A percentile compares a stretch with the other conserved stretches of the same genome.
phyloP scores from a whole-genome alignment of 1,284 basidiomycete genomes.

The Volvariella volvacea region DNA sequence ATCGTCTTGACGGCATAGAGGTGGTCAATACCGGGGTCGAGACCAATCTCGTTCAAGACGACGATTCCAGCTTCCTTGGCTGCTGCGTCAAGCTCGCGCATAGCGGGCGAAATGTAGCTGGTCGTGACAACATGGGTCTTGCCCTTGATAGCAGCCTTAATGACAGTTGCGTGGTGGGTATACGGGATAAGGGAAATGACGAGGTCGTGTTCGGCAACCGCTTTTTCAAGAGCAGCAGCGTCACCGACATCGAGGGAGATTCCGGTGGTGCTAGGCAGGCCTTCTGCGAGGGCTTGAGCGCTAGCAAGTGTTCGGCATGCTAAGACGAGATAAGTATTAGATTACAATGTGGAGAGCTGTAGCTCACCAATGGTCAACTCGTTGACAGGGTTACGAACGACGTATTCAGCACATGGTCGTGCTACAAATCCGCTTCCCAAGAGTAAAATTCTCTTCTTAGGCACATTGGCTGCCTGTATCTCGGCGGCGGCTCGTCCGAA shows the following conservation, averaged over 20 bases:
- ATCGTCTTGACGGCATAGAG: conserved; percentile 97
- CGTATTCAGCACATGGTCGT: conserved; percentile 89
- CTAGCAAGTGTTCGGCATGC: conserved; percentile 82
- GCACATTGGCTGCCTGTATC: conserved; percentile 27
- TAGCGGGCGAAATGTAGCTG: conserved; percentile 87
- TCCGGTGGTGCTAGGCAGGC: conserved; percentile 65
- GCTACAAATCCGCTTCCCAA: conserved; percentile 97
- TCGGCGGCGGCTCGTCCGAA: conserved; percentile 49
- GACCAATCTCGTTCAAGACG: conserved; percentile 97
- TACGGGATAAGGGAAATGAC: conserved; percentile 98
- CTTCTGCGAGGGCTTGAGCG: conserved; percentile 65
- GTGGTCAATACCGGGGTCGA: conserved; percentile 94
- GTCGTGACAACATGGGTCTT: conserved; percentile 97
- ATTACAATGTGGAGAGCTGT: neutral
- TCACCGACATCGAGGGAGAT: conserved; percentile 83
- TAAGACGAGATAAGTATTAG: conserved; percentile 18
- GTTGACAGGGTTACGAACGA: conserved; percentile 81
- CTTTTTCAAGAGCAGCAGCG: conserved; percentile 67
- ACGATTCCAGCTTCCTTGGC: conserved; percentile 89
- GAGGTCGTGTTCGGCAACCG: conserved; percentile 84
- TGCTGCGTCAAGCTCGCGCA: conserved; percentile 82
- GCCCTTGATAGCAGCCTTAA: conserved; percentile 92
- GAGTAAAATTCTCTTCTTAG: conserved; percentile 74
- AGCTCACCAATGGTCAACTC: conserved; percentile 72
- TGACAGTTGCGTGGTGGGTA: conserved; percentile 86